Evolutionary conservation across 1,284 basidiomycete species (phyloP), one percentile per base, ranked within the genome.

Genomic region (Puccinia polysora): DNA sequence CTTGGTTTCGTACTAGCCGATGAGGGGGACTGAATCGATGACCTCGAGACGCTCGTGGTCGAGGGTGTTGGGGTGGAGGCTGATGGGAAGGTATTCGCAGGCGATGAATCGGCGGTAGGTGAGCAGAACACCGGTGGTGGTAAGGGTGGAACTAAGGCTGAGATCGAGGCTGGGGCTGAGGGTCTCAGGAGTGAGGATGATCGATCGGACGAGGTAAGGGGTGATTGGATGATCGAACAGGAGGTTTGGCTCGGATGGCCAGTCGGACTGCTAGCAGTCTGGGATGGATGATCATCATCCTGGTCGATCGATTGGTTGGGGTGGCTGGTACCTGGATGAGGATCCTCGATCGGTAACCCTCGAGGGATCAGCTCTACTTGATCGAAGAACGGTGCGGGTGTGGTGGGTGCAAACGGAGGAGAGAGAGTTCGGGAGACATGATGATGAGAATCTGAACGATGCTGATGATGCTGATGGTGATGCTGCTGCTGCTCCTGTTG

Each of bases 351-450:
- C n/a, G n/a, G n/a, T n/a, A n/a, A n/a, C n/a, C n/a, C n/a, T n/a
- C n/a, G n/a, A n/a, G n/a, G n/a, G n/a, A n/a, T n/a, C n/a, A n/a
- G n/a, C n/a, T n/a, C n/a, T n/a, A n/a, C n/a, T n/a, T n/a, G n/a
- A n/a, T n/a, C n/a, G n/a, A n/a, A n/a, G n/a, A n/a, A n/a, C n/a
- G 53, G 53, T 7, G 53, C 23, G 12, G 53, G 53, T 28, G 53
- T 56, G 32, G 53, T 56, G n/a, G 53, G 53, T 34, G 53, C 25
- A 32, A 56, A 56, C 15, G 53, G 53, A 12, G 53, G 53, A 7
- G 53, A 56, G 10, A n/a, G n/a, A n/a, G n/a, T n/a, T n/a, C n/a
- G n/a, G n/a, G n/a, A 18, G 1, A n/a, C n/a, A n/a, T n/a, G n/a
- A n/a, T n/a, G n/a, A n/a, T n/a, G n/a, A n/a, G n/a, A n/a, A n/a